Evolutionary conservation across 768 basidiomycete species (phyloP).

Genomic region (Suillus spraguei): DNA sequence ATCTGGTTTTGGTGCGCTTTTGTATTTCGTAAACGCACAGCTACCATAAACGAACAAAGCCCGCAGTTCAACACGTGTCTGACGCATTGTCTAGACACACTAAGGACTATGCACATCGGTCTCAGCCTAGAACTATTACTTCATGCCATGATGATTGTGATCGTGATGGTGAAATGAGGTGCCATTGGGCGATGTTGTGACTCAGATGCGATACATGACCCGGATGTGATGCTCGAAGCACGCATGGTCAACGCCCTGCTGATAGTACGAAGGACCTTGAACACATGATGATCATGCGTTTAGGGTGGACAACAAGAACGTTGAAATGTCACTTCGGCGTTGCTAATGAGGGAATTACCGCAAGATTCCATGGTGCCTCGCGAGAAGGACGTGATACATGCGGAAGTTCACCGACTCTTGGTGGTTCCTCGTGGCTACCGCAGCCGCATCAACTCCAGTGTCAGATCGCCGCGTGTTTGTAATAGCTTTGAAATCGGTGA

Average conservation of each 20-base stretch:
- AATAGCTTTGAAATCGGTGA: neutral
- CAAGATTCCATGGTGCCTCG: neutral
- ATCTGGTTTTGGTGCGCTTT: neutral
- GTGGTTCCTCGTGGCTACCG: neutral
- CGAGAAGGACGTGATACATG: neutral
- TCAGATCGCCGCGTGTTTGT: neutral
- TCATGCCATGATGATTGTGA: neutral
- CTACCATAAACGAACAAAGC: neutral
- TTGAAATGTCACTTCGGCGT: neutral
- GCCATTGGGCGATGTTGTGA: neutral
- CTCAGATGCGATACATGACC: neutral
- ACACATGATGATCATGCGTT: constrained; percentile 1
- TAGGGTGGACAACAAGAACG: neutral
- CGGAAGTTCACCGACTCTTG: neutral
- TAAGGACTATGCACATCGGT: neutral
- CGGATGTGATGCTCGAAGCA: neutral
- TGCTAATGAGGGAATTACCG: neutral
- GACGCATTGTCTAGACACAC: neutral
- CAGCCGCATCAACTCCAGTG: constrained; percentile 3
- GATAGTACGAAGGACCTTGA: neutral
- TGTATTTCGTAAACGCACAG: neutral
- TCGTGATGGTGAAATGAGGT: neutral
- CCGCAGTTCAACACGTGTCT: constrained; percentile 3
- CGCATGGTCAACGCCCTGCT: neutral
- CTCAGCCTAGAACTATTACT: neutral